Base-by-base conservation (phyloP, 495 filamentous ascomycete genomes). In the Durotheca rogersii region DNA sequence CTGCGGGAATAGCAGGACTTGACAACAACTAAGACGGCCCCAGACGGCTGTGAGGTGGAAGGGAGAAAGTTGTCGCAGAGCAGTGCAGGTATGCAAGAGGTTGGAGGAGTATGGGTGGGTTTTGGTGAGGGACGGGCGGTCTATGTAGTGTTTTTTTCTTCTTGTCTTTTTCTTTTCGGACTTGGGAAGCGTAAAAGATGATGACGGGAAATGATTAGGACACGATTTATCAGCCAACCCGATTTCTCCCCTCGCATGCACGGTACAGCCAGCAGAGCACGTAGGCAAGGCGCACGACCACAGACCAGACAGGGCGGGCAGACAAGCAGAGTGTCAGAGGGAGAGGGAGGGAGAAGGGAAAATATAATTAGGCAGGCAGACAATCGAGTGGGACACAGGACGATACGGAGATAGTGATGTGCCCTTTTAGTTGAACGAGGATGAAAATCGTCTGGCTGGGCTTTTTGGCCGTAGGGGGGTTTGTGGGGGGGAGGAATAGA, bases 361-460 rank as follows among this genome's bases (percentile, higher is more conserved):
- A n/a, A n/a, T n/a, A n/a, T n/a, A n/a, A n/a, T n/a, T n/a, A n/a
- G n/a, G n/a, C n/a, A 45, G 16, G 16, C 27, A 27, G 33, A 11
- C 18, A 43, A 11, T 29, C 2, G 5, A 18, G 41, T 20, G 34
- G 30, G 18, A 30, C 55, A 60, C 47, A 60, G 60, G 59, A 52
- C 62, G 59, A 55, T 62, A 62, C 60, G 43, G 46, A 60, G 62
- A 59, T 58, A 59, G 51, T 61, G 54, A 58, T 58, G 32, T 48
- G 56, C 61, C 44, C 15, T 6, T 41, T 35, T 37, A 44, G 35
- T 51, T 49, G 45, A 46, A 29, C 33, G 21, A 41, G 41, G 51
- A 53, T 58, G 47, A 61, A 57, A 65, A 61, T 65, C 55, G 34
- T 60, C 55, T 62, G 58, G 62, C 58, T 60, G 62, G 62, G 51